phyloP scores from a whole-genome alignment of 2,329 filamentous ascomycete species.

The Endothia cerciana region DNA sequence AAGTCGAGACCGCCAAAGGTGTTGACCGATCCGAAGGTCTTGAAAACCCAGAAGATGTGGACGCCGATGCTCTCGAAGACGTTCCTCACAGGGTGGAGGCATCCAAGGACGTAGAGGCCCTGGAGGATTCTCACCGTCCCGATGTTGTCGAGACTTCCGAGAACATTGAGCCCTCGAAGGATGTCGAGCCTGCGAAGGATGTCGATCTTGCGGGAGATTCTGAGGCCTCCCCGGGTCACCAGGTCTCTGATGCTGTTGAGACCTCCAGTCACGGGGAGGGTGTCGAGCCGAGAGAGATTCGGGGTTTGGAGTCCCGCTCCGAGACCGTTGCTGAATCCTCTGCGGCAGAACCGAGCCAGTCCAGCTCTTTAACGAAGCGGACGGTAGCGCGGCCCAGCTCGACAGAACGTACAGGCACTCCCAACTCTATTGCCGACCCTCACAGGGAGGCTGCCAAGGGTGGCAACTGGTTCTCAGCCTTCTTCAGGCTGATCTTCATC shows the following conservation, averaged over 20 bases:
- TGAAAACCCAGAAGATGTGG: too few species aligned
- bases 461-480: conserved; percentile 30
- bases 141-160: too few species aligned
- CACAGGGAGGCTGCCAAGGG: conserved; percentile 27
- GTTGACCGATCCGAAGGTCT: too few species aligned
- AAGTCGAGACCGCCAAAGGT: neutral
- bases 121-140: too few species aligned
- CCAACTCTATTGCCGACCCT: conserved; percentile 20
- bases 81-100: too few species aligned
- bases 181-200: neutral
- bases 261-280: neutral
- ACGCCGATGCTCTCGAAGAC: neutral
- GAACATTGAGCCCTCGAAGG: neutral
- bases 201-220: too few species aligned
- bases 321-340: conserved; percentile 23
- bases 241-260: neutral
- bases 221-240: neutral
- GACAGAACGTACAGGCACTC: conserved; percentile 23
- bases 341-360: conserved; percentile 20
- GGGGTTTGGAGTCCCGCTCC: neutral
- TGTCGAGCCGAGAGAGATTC: neutral
- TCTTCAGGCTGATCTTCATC: conserved; percentile 30
- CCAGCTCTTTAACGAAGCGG: conserved; percentile 26
- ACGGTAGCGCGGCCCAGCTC: conserved; percentile 14
- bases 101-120: too few species aligned